These are phyloP conservation scores for Aureobasidium sp. DNA, from an alignment of 2,329 filamentous ascomycete genomes.

Conservation along the genomic window DNA sequence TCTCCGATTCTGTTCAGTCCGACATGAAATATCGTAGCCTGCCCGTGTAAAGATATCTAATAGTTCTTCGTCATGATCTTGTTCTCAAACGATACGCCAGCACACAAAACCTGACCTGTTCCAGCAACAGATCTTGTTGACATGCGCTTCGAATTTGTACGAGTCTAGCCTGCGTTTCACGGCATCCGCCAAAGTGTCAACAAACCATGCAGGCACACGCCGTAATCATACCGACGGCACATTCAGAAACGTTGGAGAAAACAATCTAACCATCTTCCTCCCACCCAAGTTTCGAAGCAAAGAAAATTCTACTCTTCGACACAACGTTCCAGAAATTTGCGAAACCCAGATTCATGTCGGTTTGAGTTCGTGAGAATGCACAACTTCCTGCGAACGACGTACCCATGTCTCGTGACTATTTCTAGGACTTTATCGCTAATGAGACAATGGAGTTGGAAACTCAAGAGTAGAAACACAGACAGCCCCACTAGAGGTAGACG, in stretches of 20 bases:
- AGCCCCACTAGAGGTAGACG: background rate
- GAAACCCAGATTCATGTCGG: background rate
- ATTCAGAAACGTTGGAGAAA: background rate
- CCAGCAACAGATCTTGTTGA: background rate
- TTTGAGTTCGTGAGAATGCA: background rate
- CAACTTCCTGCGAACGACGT: too few relatives aligned
- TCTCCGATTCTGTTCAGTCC: background rate
- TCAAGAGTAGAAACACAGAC: background rate
- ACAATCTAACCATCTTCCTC: background rate
- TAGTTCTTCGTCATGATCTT: background rate
- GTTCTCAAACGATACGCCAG: background rate
- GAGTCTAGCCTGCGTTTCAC: conserved; percentile 13
- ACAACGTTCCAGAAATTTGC: background rate
- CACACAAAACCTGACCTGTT: background rate
- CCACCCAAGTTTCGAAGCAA: background rate
- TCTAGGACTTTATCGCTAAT: background rate
- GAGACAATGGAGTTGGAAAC: background rate
- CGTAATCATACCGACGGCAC: conserved; percentile 3
- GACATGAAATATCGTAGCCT: background rate
- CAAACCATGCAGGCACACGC: conserved; percentile 11
- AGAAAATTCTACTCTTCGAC: background rate
- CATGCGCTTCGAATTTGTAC: conserved; percentile 4
- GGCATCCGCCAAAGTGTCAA: background rate
- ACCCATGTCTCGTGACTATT: background rate
- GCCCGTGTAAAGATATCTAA: background rate